These are phyloP conservation scores for Agaricales sp. DNA, from an alignment of 1,284 basidiomycete genomes.

Conservation along the genomic window DNA sequence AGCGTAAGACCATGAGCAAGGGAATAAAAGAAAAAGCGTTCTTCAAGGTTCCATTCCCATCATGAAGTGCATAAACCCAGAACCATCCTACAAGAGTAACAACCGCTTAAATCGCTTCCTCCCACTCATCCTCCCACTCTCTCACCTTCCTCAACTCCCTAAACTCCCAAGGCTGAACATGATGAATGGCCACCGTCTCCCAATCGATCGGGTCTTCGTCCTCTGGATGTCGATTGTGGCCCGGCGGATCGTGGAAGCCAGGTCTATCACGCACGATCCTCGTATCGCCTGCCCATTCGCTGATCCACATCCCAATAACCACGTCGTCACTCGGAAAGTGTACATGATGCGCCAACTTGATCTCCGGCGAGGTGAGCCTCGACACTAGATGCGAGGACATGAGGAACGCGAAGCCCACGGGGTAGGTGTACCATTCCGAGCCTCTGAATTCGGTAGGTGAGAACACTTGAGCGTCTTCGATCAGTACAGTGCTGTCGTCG, in stretches of 20 bases:
- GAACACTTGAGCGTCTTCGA: not conserved
- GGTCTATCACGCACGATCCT: not conserved
- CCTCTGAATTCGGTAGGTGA: not conserved
- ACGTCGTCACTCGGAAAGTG: not conserved
- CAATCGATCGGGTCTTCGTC: not conserved
- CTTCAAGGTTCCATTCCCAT: no score
- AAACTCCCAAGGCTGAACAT: not conserved
- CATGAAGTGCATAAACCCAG: no score
- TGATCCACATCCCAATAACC: not conserved
- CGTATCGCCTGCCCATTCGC: not conserved
- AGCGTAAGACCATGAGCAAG: no score
- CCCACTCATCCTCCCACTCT: not conserved
- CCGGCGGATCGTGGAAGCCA: not conserved
- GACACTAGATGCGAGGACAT: constrained; percentile 1
- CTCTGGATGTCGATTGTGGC: not conserved
- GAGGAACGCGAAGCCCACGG: constrained; percentile 1
- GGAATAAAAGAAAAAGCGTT: no score
- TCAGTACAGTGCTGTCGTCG: not conserved
- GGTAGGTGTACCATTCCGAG: not conserved
- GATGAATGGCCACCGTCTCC: not conserved
- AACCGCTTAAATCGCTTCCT: not conserved
- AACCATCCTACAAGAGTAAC: no score
- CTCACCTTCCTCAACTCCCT: not conserved
- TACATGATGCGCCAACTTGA: not conserved
- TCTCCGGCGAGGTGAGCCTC: not conserved